Percentiles rank a stretch among this genome's conserved stretches.
These are phyloP conservation scores for Colletotrichum zoysiae DNA, from an alignment of 2,329 filamentous ascomycete species.

Conservation along the genomic window DNA sequence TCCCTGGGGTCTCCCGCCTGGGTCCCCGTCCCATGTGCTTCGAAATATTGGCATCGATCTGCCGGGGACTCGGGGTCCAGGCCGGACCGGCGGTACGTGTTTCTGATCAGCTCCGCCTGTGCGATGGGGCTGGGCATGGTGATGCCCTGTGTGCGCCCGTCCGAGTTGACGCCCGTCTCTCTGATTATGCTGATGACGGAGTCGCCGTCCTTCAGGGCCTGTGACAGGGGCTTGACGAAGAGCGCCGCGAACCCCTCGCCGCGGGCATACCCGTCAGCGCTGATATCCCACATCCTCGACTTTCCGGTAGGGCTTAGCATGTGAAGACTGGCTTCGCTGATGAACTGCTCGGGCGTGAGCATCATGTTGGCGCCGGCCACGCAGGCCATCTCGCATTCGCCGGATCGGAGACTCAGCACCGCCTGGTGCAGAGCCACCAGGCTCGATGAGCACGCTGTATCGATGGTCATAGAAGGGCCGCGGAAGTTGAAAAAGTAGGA, in stretches of 20 bases:
- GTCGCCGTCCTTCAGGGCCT: constrained; percentile 57
- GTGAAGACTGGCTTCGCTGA: constrained; percentile 44
- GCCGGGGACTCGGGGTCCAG: constrained; percentile 49
- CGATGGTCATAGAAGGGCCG: constrained; percentile 57
- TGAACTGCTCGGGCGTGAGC: constrained; percentile 40
- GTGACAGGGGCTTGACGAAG: constrained; percentile 56
- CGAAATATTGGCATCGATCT: constrained; percentile 57
- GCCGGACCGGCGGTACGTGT: constrained; percentile 54
- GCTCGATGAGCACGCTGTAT: constrained; percentile 61
- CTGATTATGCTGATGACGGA: constrained; percentile 54
- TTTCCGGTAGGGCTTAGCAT: constrained; percentile 48
- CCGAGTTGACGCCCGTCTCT: constrained; percentile 54
- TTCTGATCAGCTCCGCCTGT: constrained; percentile 54
- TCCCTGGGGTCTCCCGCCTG: constrained; percentile 47
- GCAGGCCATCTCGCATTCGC: constrained; percentile 50
- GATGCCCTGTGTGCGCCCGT: constrained; percentile 59
- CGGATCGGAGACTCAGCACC: constrained; percentile 51
- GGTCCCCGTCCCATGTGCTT: constrained; percentile 60
- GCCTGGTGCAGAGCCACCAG: constrained; percentile 58
- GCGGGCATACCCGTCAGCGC: constrained; percentile 62
- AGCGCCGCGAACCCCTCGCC: constrained; percentile 60
- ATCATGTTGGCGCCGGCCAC: constrained; percentile 50
- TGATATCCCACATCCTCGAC: constrained; percentile 54
- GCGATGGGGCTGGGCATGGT: constrained; percentile 51
- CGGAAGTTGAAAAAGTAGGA: constrained; percentile 57